These are phyloP conservation scores for Blastobotrys persicus DNA, from an alignment of 1,139 yeast species.

Conservation along the genomic window DNA sequence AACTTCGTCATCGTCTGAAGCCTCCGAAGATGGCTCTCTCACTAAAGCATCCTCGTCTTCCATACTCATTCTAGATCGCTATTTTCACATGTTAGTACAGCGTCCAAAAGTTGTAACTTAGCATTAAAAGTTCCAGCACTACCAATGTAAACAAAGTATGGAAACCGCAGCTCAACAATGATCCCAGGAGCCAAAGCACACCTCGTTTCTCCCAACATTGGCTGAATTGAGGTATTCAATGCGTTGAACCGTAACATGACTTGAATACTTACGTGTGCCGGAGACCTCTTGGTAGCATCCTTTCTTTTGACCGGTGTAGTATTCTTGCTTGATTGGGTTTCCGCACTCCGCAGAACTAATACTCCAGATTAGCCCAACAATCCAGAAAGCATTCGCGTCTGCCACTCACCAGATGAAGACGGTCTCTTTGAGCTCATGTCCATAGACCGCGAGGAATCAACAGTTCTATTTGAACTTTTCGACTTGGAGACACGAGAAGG, in stretches of 20 bases:
- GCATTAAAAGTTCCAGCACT: no score
- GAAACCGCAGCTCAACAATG: no score
- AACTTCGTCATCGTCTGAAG: background rate
- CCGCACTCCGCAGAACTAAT: background rate
- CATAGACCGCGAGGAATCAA: conserved; percentile 9
- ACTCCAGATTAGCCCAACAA: no score
- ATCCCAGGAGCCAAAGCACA: no score
- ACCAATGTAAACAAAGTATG: no score
- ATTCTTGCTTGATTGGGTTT: background rate
- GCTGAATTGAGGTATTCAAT: no score
- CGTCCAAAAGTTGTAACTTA: background rate
- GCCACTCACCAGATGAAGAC: conserved; percentile 6
- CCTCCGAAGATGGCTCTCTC: background rate
- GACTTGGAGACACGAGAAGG: conserved; percentile 1
- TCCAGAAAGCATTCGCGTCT: no score
- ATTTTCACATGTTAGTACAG: background rate
- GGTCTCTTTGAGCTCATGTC: conserved; percentile 5
- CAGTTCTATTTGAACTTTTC: conserved; percentile 8
- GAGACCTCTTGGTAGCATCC: background rate
- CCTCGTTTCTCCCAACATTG: no score
- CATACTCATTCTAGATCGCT: background rate
- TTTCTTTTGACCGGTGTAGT: background rate
- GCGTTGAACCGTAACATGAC: no score
- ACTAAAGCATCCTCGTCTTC: conserved; percentile 5
- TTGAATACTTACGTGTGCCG: background rate